Conservation (phyloP, 2,329 filamentous ascomycete species). For the Ophiostoma novo-ulmi region DNA sequence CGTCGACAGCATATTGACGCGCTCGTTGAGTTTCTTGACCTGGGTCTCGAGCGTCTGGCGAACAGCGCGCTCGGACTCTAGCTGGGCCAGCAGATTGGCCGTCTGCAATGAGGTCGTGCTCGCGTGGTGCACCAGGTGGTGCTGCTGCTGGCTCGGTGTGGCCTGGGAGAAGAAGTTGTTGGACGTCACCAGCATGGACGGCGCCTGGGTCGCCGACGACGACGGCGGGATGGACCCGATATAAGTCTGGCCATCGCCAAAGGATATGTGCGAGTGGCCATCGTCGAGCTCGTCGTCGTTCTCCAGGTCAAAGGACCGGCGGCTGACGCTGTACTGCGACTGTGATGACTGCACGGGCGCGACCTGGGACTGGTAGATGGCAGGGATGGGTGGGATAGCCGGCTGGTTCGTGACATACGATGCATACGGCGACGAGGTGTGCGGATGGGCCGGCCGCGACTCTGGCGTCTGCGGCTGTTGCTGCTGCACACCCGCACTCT, state of each 20-base stretch:
- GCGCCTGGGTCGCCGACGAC: slow-evolving; percentile 32
- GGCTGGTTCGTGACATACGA: not conserved
- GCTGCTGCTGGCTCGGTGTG: not conserved
- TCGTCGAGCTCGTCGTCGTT: slow-evolving; percentile 28
- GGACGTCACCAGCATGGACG: slow-evolving; percentile 24
- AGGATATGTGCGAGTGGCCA: slow-evolving; percentile 39
- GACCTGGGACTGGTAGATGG: slow-evolving; percentile 32
- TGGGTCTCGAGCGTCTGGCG: slow-evolving; percentile 52
- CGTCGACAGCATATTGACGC: slow-evolving; percentile 44
- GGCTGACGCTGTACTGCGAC: slow-evolving; percentile 36
- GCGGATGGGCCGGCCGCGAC: slow-evolving; percentile 29
- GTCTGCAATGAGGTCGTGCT: slow-evolving; percentile 37
- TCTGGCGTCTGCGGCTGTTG: slow-evolving; percentile 26
- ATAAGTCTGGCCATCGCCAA: slow-evolving; percentile 44
- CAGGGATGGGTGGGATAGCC: slow-evolving; percentile 30
- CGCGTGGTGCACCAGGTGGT: slow-evolving; percentile 37
- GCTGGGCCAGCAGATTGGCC: slow-evolving; percentile 45
- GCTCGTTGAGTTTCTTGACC: slow-evolving; percentile 49
- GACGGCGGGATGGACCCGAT: slow-evolving; percentile 38
- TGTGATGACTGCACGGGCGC: slow-evolving; percentile 28
- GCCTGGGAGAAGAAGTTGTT: not conserved
- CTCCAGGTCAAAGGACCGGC: slow-evolving; percentile 33
- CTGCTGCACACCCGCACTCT: not conserved
- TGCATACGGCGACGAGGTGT: not conserved
- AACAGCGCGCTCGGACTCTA: slow-evolving; percentile 53